Conservation (phyloP, 257 asterid species). For the Solanum habrochaites region DNA sequence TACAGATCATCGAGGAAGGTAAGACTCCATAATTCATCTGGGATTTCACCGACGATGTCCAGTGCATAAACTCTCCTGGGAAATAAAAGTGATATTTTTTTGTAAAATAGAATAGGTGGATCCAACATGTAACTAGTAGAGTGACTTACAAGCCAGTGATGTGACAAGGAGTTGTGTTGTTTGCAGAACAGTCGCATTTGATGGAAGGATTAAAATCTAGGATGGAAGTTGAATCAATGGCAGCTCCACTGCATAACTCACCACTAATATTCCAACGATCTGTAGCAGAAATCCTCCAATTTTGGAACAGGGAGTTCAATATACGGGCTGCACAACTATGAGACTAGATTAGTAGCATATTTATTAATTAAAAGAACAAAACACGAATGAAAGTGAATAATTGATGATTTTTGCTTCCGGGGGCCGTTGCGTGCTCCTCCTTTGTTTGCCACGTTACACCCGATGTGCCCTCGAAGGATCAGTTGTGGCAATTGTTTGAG, state of each 20-base stretch:
- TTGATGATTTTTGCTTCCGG: too few relatives aligned
- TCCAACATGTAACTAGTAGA: not conserved
- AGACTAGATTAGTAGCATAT: not conserved
- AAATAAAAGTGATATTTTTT: too few relatives aligned
- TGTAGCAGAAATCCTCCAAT: constrained; percentile 21
- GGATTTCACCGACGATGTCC: constrained; percentile 31
- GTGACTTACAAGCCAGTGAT: constrained; percentile 19
- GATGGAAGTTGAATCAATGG: constrained; percentile 17
- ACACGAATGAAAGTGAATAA: too few relatives aligned
- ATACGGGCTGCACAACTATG: constrained; percentile 24
- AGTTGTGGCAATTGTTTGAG: constrained; percentile 6
- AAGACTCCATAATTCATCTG: constrained; percentile 52
- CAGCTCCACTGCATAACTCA: constrained; percentile 50
- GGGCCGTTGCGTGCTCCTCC: too few relatives aligned
- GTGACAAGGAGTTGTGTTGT: constrained; percentile 27
- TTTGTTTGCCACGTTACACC: too few relatives aligned
- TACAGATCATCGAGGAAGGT: constrained; percentile 38
- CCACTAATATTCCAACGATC: constrained; percentile 52
- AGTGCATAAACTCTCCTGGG: constrained; percentile 36
- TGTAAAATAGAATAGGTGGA: too few relatives aligned
- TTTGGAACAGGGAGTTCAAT: constrained; percentile 35
- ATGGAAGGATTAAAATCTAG: constrained; percentile 29
- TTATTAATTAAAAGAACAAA: too few relatives aligned
- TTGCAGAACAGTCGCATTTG: constrained; percentile 53
- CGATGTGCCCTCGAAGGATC: constrained; percentile 21